phyloP scores from a whole-genome alignment of 306 rosid genomes.

The Hippophae gyantsensis region DNA sequence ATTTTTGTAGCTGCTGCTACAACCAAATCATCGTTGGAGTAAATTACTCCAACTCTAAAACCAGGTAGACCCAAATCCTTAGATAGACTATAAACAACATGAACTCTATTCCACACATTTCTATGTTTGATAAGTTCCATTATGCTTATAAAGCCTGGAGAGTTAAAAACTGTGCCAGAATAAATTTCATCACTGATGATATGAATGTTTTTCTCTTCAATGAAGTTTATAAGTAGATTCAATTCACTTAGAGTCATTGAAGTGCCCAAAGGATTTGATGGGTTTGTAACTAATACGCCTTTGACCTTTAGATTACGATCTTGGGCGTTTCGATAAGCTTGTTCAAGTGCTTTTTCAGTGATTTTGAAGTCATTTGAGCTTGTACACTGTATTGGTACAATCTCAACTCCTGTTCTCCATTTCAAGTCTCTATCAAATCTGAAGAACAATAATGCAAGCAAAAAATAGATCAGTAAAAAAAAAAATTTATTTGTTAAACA shows the following conservation, averaged over 20 bases:
- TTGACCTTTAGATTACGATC: constrained; percentile 53
- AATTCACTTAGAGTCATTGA: constrained; percentile 44
- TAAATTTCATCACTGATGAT: constrained; percentile 81
- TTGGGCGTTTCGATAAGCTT: constrained; percentile 46
- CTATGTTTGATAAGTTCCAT: constrained; percentile 58
- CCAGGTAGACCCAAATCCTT: constrained; percentile 89
- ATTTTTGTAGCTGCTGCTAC: constrained; percentile 66
- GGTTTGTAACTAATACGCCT: constrained; percentile 79
- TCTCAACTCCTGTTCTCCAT: constrained; percentile 73
- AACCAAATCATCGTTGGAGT: constrained; percentile 52
- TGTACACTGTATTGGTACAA: constrained; percentile 72
- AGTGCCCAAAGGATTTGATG: constrained; percentile 76
- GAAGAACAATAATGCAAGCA: constrained; percentile 17
- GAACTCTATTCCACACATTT: constrained; percentile 41
- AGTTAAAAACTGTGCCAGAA: constrained; percentile 66
- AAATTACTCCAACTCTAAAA: constrained; percentile 71
- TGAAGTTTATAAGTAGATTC: constrained; percentile 47
- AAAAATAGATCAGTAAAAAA: neutral
- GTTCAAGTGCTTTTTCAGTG: constrained; percentile 45
- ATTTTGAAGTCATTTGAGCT: constrained; percentile 65
- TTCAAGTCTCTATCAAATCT: constrained; percentile 84
- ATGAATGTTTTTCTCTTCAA: constrained; percentile 50
- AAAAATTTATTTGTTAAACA: neutral
- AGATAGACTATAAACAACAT: constrained; percentile 69
- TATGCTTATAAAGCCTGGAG: constrained; percentile 54